Base-by-base conservation (phyloP, 1,284 basidiomycete species). In the Coriolopsis trogii region DNA sequence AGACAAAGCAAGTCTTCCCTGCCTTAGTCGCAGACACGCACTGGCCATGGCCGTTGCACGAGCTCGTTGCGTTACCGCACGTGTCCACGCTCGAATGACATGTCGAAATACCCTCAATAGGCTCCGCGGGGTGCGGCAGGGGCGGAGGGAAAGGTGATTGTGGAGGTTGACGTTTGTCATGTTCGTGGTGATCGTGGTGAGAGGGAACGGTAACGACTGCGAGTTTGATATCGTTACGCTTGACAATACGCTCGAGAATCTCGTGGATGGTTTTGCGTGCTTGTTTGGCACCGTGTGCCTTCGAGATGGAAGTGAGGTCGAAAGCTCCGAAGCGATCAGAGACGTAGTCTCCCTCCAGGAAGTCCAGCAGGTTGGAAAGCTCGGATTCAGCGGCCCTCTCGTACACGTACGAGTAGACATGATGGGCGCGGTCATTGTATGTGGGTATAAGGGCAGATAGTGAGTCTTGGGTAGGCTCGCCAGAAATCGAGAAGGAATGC, bases 1-100 rank as follows among this genome's bases (percentile, higher is more conserved):
- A 93, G 2, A 88, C 79, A 62, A 81, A 92, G 67, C 90, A 93
- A 5, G 80, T 82, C 51, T 77, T 76, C 15, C 85, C 87, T 6
- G 81, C 78, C 56, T 82, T 85, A 40, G 70, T 78, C 24, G 79
- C 80, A 45, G 75, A 67, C 13, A 80, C 74, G 60, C 91, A 93
- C 54, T 79, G 63, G 0, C 91, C 91, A 41, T 82, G 78, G 3
- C 87, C 86, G 9, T 84, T 87, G 67, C 91, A 93, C 16, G 73
- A 64, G 41, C 73, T 74, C 4, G 90, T 93, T 36, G 73, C 72
- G 59, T 85, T 82, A 16, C 65, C 72, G 66, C 90, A 93, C 0
- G 74, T 69, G 18, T 81, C 75, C 18, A 70, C 68, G 24, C 77
- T 77, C 0, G 70, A 62, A 64, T 82, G 85, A 70, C 90, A 93